Conservation (phyloP, 768 basidiomycete genomes). For the Roridomyces roridus region DNA sequence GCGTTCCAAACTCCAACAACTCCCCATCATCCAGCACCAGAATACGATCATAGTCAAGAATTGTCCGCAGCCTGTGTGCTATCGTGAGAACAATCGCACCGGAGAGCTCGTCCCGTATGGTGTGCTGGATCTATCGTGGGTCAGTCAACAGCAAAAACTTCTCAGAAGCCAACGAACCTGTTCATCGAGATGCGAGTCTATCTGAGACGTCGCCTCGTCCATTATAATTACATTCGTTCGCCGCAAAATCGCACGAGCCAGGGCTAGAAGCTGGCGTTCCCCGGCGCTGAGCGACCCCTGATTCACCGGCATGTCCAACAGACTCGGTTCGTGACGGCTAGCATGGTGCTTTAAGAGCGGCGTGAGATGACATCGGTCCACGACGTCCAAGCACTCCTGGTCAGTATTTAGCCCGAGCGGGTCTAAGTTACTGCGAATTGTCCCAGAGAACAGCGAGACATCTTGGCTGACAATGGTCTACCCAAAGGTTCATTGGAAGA, state of each 20-base stretch:
- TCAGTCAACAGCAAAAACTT: neutral
- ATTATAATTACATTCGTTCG: slow-evolving; percentile 71
- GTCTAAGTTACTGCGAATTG: slow-evolving; percentile 75
- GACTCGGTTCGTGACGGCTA: slow-evolving; percentile 36
- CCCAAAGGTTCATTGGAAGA: neutral
- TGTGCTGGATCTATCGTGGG: slow-evolving; percentile 63
- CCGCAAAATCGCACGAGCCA: slow-evolving; percentile 72
- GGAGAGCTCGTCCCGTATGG: slow-evolving; percentile 74
- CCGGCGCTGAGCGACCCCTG: slow-evolving; percentile 76
- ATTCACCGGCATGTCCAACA: slow-evolving; percentile 68
- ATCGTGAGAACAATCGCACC: slow-evolving; percentile 82
- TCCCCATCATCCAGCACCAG: slow-evolving; percentile 76
- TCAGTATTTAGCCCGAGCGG: slow-evolving; percentile 64
- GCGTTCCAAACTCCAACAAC: slow-evolving; percentile 79
- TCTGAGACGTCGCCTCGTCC: slow-evolving; percentile 82
- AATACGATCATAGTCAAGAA: slow-evolving; percentile 78
- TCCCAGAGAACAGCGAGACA: slow-evolving; percentile 76
- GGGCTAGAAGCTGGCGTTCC: slow-evolving; percentile 76
- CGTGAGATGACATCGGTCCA: slow-evolving; percentile 68
- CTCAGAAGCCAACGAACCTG: slow-evolving; percentile 43
- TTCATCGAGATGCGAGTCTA: slow-evolving; percentile 74
- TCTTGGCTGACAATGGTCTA: slow-evolving; percentile 81
- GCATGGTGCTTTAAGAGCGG: slow-evolving; percentile 47
- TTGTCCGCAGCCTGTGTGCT: slow-evolving; percentile 79
- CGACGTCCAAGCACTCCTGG: slow-evolving; percentile 67